Evolutionary conservation across 225 moss, liverwort and hornwort genomes (phyloP), one percentile per base, ranked within the genome.

Genomic region (Ulota crispa): DNA sequence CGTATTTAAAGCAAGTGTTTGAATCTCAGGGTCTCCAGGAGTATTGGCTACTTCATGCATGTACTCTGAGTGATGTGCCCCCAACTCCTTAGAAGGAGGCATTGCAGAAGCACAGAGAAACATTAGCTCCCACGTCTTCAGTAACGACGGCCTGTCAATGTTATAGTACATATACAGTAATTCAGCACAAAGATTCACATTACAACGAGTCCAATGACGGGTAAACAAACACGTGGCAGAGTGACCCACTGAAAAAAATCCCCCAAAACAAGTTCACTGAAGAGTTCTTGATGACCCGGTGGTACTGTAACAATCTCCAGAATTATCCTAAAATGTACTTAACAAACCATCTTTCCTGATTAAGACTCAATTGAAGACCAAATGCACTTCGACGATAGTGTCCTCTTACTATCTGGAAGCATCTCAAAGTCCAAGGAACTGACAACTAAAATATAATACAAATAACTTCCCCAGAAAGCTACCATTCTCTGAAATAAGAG

Each of bases 71-170:
- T 93, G 89, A 87, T 92, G 86, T 55, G 93, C 88, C 28, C 88
- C 93, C 45, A 92, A 88, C 82, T 96, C 96, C 85, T 94, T 96
- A 6, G 94, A 93, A 68, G 96, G 96, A 27, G 96, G 96, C 96
- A 96, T 96, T 65, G 94, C 96, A 79, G 96, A 96, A 65, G 96
- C 94, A 87, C 94, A 96, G 50, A 96, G 84, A 76, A 94, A 92
- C 89, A 93, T 92, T 55, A 94, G 82, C 81, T 96, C 96, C 96
- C 96, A 96, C 63, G 94, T 86, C 87, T 94, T 96, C 85, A 94
- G 78, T 72, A 96, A 76, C 60, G 85, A 86, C 68, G 90, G 57
- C 85, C 94, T 94, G 89, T 41, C 61, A n/a, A 82, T 23, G 59
- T 81, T 41, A 37, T 65, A 31, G 39, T 10, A 80, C 68, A 82